Base-by-base conservation (phyloP, 805 yeast species). In the Blastobotrys robertii region DNA sequence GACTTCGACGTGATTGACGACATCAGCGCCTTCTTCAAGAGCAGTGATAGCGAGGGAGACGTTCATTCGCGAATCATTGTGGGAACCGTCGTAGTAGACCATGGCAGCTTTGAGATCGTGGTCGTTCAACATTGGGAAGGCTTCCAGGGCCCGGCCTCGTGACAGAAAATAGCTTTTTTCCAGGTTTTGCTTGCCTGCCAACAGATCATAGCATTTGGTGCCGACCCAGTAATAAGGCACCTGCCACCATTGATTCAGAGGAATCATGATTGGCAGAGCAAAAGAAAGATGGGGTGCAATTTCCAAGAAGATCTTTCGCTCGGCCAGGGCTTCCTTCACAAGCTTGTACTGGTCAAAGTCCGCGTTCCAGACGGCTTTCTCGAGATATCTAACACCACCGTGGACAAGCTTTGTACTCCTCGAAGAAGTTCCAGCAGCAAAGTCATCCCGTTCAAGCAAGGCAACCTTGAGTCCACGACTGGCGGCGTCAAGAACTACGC, bases 241-340 rank as follows among this genome's bases (percentile, higher is more conserved):
- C 69, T 87, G 95, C 96, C 96, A 88, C 75, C 85, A 84, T 58
- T 78, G 78, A 72, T 90, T 88, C 45, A 88, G 88, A n/a, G 97
- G 97, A 55, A 88, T 85, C 82, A 86, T 77, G 55, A 88, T 88
- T 31, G 97, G 97, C 53, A 88, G 72, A 40, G 90, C 78, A 45
- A 81, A 69, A 50, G 87, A 78, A 53, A 88, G 74, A 64, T 90
- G 96, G 38, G 97, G 97, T 33, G 97, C 97, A 51, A 90, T 85
- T 57, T 81, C 75, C 54, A 88, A 66, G 72, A 88, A 81, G 55
- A 84, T 83, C 42, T 82, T 83, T 60, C 95, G 77, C 66, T 86
- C 95, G 56, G 81, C 80, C 48, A 86, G 69, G 5, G 95, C 95
- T 64, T 86, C 95, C 54, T 84, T 81, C 50, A 86, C 95, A 55